Conservation (phyloP, 768 basidiomycete species). For the Amanita rubescens region DNA sequence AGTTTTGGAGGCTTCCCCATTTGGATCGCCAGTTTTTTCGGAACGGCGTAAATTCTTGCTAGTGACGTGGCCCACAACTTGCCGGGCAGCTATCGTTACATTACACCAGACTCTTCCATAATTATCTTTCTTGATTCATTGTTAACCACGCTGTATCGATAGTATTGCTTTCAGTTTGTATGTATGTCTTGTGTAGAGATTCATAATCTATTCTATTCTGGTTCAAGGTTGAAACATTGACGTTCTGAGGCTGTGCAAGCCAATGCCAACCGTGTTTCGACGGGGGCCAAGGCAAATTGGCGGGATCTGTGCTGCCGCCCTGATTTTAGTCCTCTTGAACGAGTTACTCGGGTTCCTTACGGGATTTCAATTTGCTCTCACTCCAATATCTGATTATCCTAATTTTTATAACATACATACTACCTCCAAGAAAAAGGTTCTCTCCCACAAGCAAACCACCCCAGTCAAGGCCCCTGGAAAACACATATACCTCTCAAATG, state of each 20-base stretch:
- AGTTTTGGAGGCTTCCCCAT: not conserved
- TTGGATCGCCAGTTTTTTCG: not conserved
- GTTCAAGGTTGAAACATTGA: not conserved
- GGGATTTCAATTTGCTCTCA: not conserved
- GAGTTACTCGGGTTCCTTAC: not conserved
- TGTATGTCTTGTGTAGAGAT: not conserved
- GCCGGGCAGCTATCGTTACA: too few species aligned
- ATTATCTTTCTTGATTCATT: too few species aligned
- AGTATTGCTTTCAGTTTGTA: not conserved
- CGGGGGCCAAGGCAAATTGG: not conserved
- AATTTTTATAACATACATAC: not conserved
- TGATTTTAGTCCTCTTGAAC: not conserved
- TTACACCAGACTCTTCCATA: too few species aligned
- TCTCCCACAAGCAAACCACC: not conserved
- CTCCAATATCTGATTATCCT: not conserved
- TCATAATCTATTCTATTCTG: not conserved
- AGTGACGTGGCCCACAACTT: not conserved
- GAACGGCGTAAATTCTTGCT: not conserved
- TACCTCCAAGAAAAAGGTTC: not conserved
- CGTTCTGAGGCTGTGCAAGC: too few species aligned
- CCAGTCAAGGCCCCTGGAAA: constrained; percentile 9
- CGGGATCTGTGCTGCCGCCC: not conserved
- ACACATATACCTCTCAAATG: constrained; percentile 29
- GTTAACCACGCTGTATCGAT: not conserved
- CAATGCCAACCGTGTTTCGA: not conserved